Evolutionary conservation across 163 green algal species (phyloP), one percentile per base, ranked within the genome.

Genomic region (Scenedesmus sp.): DNA sequence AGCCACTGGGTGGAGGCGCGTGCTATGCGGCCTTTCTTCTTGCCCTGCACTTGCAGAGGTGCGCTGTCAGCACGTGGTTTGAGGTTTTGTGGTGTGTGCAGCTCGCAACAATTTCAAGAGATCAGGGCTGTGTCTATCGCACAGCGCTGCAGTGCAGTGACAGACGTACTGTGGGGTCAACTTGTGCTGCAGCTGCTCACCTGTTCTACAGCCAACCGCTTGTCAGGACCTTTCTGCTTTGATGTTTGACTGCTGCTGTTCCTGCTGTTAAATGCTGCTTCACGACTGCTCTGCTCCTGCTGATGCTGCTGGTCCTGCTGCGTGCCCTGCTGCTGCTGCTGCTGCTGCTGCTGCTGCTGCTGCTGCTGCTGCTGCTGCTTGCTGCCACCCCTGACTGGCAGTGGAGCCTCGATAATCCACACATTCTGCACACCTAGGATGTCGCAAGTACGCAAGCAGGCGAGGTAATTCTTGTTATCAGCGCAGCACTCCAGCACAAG

Each of bases 401-500:
- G 79, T 20, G 79, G 79, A 22, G 81, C 87, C 79, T 88, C 79
- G n/a, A 94, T 76, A 24, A 92, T 87, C 92, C 89, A 93, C 2
- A 94, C 89, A 37, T 92, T 90, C 37, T 94, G 92, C 1, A 94
- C 65, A 1, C 92, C 92, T 1, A 94, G 76, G 26, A 92, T 92
- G 59, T 94, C 92, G 4, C 89, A 91, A 5, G 92, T 93, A 13
- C 92, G 81, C 73, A 93, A 49, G 59, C 92, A 94, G 0, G 92
- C 89, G 26, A 94, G 61, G 86, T 93, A 94, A 86, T 94, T 94
- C 33, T 90, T 83, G 59, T 94, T 94, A 61, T 94, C 92, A 12
- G 89, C 89, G 44, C 89, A 93, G 22, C 85, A 70, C 73, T 94
- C 92, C 6, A 94, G 81, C 0, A 94, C 92, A 2, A 94, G 73